Evolutionary conservation across 257 asterid genomes (phyloP).

Genomic region (Solanum ossicruentum): DNA sequence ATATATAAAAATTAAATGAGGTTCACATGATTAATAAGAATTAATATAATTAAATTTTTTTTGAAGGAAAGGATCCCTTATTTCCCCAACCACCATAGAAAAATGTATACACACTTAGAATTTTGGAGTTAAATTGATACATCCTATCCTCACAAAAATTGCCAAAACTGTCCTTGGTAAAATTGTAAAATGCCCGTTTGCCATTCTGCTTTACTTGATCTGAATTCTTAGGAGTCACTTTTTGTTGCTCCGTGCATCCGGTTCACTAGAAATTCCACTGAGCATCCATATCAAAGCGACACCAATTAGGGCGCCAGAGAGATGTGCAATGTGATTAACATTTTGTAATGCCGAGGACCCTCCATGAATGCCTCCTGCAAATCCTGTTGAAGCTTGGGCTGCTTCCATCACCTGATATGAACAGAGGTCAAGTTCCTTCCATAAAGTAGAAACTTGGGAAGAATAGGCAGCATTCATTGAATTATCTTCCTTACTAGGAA

Average conservation of each 20-base stretch:
- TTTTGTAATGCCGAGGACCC: constrained; percentile 38
- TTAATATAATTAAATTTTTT: too few relatives aligned
- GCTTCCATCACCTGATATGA: constrained; percentile 86
- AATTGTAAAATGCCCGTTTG: not conserved
- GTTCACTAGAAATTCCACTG: constrained; percentile 37
- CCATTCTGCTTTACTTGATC: not conserved
- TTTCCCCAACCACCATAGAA: too few relatives aligned
- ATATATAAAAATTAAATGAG: too few relatives aligned
- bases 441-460: not conserved
- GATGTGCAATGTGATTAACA: constrained; percentile 87
- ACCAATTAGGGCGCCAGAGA: constrained; percentile 88
- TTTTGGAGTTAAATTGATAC: not conserved
- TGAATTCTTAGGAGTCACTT: not conserved
- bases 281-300: constrained; percentile 74
- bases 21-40: too few relatives aligned
- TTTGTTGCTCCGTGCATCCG: not conserved
- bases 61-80: too few relatives aligned
- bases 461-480: not conserved
- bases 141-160: not conserved
- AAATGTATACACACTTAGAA: not conserved
- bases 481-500: not conserved
- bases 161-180: not conserved
- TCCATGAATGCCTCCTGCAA: constrained; percentile 46
- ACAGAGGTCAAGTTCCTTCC: not conserved
- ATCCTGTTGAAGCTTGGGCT: constrained; percentile 76